These are phyloP conservation scores for Aspergillus cejpii DNA, from an alignment of 2,329 filamentous ascomycete genomes.

Conservation along the genomic window DNA sequence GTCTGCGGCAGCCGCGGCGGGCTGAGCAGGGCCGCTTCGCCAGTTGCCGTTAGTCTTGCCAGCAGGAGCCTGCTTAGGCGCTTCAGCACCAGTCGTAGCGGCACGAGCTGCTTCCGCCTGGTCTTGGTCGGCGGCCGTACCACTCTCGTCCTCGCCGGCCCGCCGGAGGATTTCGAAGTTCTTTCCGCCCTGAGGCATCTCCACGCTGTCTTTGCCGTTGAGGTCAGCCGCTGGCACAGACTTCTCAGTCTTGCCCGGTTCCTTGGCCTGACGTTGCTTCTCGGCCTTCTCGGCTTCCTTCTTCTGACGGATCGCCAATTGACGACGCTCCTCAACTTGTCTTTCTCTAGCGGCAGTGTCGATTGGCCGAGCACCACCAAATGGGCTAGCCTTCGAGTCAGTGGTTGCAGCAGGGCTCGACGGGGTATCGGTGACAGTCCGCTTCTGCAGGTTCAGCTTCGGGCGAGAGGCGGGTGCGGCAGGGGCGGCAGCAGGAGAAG, in stretches of 20 bases:
- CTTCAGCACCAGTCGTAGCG: conserved; percentile 43
- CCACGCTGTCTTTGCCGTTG: conserved; percentile 37
- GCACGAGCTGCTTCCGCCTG: conserved; percentile 43
- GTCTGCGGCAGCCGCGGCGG: conserved; percentile 30
- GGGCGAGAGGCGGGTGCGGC: conserved; percentile 60
- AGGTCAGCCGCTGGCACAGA: conserved; percentile 28
- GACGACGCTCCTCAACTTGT: conserved; percentile 81
- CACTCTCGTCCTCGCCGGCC: conserved; percentile 43
- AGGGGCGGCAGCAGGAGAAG: conserved; percentile 64
- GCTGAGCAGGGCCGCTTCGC: conserved; percentile 31
- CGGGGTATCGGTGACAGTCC: conserved; percentile 75
- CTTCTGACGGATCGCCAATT: conserved; percentile 69
- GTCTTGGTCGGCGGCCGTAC: conserved; percentile 48
- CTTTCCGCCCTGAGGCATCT: conserved; percentile 40
- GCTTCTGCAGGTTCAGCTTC: conserved; percentile 79
- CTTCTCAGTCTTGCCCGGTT: conserved; percentile 34
- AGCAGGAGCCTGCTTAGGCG: conserved; percentile 49
- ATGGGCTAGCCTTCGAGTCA: conserved; percentile 82
- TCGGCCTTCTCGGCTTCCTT: conserved; percentile 66
- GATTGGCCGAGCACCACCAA: conserved; percentile 87
- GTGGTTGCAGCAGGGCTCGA: conserved; percentile 39
- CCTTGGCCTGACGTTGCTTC: conserved; percentile 50
- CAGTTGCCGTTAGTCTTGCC: conserved; percentile 39
- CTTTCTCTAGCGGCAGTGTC: conserved; percentile 85
- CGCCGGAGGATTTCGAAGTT: conserved; percentile 53